Base-by-base conservation (phyloP, 1,284 basidiomycete species). In the Papiliotrema flavescens region DNA sequence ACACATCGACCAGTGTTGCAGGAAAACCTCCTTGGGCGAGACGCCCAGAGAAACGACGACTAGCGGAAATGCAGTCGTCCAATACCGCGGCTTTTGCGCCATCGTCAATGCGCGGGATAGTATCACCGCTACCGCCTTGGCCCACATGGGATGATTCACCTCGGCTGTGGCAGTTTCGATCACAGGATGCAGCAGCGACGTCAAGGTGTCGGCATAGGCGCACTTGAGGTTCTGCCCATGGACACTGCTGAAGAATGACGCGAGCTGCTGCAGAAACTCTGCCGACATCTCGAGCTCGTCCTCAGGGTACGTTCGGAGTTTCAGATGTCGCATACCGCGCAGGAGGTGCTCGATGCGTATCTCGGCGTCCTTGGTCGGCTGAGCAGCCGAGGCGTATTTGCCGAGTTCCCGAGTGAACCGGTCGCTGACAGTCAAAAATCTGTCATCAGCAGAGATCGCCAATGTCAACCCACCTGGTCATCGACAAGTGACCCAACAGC, bases 111-210 rank as follows among this genome's bases (percentile, higher is more conserved):
- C 90, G 64, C 89, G 87, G 1, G 88, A 87, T 67, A 87, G 86
- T 41, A 98, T 89, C 6, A 84, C 78, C 61, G 92, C 87, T 45
- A 96, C 87, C 0, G 92, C 92, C 70, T 90, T 91, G 1, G 86
- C 87, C 94, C 94, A 98, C 53, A 88, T 82, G 0, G 94, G 94
- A 71, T 96, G 89, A 67, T 97, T 96, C 47, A 95, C 90, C 78
- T 98, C 94, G 1, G 91, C 94, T 71, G 95, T 92, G 0, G 92
- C 94, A 24, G 89, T 92, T 85, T 93, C 90, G 55, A 88, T 89
- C 39, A 97, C 90, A 0, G 90, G 89, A 76, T 96, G 89, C 44
- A 98, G 74, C 14, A 97, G 74, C 44, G 85, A 81, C 2, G 85
- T 82, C 39, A 98, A 79, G 0, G 87, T 87, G 61, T 96, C 90